Evolutionary conservation across 345 rosid species (phyloP).

Genomic region (Combretum micranthum): DNA sequence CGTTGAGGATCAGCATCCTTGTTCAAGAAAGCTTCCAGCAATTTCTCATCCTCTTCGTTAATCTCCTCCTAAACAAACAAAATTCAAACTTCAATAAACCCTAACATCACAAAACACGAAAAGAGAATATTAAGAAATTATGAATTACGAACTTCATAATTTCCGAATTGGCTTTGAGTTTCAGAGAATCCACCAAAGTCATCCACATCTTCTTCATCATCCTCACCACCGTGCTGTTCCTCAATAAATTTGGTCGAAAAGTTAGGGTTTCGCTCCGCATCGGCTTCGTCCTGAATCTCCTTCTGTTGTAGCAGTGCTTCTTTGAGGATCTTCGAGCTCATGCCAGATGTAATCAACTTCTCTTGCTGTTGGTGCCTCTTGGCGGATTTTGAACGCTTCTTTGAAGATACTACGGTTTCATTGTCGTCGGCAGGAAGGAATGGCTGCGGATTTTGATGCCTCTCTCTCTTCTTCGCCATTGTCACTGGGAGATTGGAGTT

Average conservation of each 20-base stretch:
- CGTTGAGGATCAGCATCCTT: slow-evolving; percentile 60
- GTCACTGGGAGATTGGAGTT: not conserved
- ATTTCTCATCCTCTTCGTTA: slow-evolving; percentile 72
- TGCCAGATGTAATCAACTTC: slow-evolving; percentile 59
- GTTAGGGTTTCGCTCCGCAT: slow-evolving; percentile 23
- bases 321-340: slow-evolving; percentile 79
- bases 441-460: slow-evolving; percentile 60
- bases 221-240: slow-evolving; percentile 20
- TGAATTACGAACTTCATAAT: slow-evolving; percentile 34
- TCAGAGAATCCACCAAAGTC: slow-evolving; percentile 57
- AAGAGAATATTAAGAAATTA: not conserved
- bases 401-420: slow-evolving; percentile 30
- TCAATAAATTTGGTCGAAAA: slow-evolving; percentile 29
- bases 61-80: slow-evolving; percentile 50
- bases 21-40: slow-evolving; percentile 69
- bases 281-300: slow-evolving; percentile 67
- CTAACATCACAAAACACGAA: not conserved
- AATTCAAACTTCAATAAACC: not conserved
- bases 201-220: slow-evolving; percentile 51
- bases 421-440: slow-evolving; percentile 45
- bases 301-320: slow-evolving; percentile 77
- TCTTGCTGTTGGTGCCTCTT: slow-evolving; percentile 58
- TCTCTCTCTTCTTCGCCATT: slow-evolving; percentile 43
- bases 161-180: slow-evolving; percentile 46
- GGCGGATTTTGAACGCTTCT: slow-evolving; percentile 54